Evolutionary conservation across 2,329 filamentous ascomycete genomes (phyloP).

Genomic region (Aspergillus sclerotialis): DNA sequence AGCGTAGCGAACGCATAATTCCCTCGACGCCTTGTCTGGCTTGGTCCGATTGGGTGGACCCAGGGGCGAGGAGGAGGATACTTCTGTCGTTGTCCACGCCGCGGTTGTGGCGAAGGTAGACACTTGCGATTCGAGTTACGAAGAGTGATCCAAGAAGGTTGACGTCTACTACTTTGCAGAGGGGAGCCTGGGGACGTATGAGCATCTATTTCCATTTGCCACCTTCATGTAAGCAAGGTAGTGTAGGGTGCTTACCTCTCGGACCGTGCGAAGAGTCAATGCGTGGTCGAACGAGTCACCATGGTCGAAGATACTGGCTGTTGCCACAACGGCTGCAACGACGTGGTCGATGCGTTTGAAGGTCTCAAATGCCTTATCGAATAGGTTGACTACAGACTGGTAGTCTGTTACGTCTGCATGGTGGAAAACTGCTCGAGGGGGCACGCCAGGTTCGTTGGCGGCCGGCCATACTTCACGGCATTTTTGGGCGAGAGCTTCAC

Average conservation of each 20-base stretch:
- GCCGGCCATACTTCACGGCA: constrained; percentile 3
- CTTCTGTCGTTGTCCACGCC: constrained; percentile 30
- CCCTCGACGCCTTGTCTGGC: constrained; percentile 47
- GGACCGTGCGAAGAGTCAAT: constrained; percentile 38
- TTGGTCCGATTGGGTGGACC: constrained; percentile 40
- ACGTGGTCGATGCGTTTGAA: constrained; percentile 41
- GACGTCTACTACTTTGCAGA: constrained; percentile 38
- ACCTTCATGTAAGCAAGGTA: too few relatives aligned
- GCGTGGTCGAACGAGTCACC: constrained; percentile 40
- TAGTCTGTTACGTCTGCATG: constrained; percentile 42
- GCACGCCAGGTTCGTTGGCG: constrained; percentile 2
- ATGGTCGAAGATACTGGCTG: constrained; percentile 42
- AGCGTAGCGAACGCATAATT: constrained; percentile 40
- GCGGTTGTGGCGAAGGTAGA: constrained; percentile 41
- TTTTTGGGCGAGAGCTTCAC: constrained; percentile 19
- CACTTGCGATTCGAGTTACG: constrained; percentile 44
- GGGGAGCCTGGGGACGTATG: constrained; percentile 17
- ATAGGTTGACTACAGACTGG: constrained; percentile 39
- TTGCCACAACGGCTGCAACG: constrained; percentile 32
- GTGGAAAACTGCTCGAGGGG: constrained; percentile 30
- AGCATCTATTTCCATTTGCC: not conserved
- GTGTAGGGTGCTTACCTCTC: constrained; percentile 23
- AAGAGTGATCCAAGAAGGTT: constrained; percentile 43
- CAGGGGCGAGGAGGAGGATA: constrained; percentile 40
- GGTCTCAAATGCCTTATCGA: constrained; percentile 38